Conservation (phyloP, 306 rosid species). For the Medicago truncatula region DNA sequence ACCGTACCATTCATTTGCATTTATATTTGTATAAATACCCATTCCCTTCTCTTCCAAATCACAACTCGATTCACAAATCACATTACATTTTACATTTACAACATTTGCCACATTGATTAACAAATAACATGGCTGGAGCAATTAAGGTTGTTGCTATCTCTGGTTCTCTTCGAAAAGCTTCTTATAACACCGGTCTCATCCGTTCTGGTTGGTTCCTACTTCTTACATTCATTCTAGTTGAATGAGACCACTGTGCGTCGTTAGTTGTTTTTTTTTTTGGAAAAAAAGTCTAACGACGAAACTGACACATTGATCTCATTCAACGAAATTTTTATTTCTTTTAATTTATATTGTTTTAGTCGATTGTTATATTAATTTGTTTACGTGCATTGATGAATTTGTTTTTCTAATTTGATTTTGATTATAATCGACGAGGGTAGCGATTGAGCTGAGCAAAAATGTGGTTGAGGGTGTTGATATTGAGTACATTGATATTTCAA, state of each 20-base stretch:
- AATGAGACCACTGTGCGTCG: no score
- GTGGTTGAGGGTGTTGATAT: conserved; percentile 52
- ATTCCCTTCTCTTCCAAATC: neutral
- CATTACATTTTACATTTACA: no score
- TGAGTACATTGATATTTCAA: conserved; percentile 63
- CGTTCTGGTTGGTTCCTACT: conserved; percentile 58
- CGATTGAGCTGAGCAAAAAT: conserved; percentile 58
- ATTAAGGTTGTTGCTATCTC: conserved; percentile 64
- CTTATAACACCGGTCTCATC: conserved; percentile 62
- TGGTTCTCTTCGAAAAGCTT: conserved; percentile 69
- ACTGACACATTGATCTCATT: no score
- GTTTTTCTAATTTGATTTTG: no score
- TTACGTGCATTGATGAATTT: neutral
- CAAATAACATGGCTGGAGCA: conserved; percentile 22
- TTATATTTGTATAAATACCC: neutral
- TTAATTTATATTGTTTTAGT: no score
- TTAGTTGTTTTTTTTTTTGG: conserved; percentile 1
- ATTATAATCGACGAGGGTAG: conserved; percentile 34
- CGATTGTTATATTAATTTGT: no score
- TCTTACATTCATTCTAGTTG: no score
- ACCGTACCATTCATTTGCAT: neutral
- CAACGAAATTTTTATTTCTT: no score
- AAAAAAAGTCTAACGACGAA: no score
- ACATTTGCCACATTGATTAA: neutral
- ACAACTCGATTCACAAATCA: neutral